Evolutionary conservation across 2,329 filamentous ascomycete genomes (phyloP).

Genomic region (Gnomoniopsis smithogilvyi): DNA sequence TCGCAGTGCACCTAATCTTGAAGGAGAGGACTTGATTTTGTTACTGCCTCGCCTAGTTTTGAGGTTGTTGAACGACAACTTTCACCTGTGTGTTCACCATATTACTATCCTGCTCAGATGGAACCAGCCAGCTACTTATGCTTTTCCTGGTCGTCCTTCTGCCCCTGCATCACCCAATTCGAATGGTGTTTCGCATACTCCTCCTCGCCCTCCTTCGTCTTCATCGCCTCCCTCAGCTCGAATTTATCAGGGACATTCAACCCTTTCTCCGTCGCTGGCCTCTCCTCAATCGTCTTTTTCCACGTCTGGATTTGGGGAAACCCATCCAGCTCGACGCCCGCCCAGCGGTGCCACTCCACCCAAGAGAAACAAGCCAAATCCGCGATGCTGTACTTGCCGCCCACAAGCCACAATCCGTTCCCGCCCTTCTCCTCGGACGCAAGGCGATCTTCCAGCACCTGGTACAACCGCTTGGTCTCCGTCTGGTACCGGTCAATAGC

Average conservation of each 20-base stretch:
- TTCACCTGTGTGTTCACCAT: background rate
- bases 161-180: background rate
- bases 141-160: background rate
- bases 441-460: constrained; percentile 1
- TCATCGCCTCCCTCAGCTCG: background rate
- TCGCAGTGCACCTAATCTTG: no score
- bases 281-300: background rate
- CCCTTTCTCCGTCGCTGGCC: background rate
- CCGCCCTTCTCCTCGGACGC: background rate
- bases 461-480: constrained; percentile 3
- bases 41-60: no score
- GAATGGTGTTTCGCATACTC: background rate
- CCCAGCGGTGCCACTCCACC: constrained; percentile 5
- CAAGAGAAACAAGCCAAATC: constrained; percentile 5
- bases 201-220: constrained; percentile 1
- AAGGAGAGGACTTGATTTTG: no score
- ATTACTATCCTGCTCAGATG: no score
- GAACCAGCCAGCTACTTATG: background rate
- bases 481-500: constrained; percentile 4
- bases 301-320: background rate
- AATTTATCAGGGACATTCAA: background rate
- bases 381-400: constrained; percentile 3
- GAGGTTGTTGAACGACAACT: background rate
- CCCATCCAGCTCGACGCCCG: background rate
- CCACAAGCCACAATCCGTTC: background rate